Evolutionary conservation across 2,329 filamentous ascomycete species (phyloP).

Genomic region (Bipolaris oryzae): DNA sequence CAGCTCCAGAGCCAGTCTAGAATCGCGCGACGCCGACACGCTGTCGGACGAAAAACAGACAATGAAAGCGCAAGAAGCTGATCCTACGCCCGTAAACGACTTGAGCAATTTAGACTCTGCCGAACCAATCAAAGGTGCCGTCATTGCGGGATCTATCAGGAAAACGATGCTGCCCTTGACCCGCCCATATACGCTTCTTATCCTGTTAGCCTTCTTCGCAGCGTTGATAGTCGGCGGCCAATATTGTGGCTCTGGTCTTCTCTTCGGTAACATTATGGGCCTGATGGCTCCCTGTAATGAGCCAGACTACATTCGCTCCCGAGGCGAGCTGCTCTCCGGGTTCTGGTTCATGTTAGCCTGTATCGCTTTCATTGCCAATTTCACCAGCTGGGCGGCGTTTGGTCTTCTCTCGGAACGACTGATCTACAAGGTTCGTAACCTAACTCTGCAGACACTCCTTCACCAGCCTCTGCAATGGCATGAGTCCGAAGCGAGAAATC

Average conservation of each 20-base stretch:
- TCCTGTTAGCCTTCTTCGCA: slow-evolving; percentile 58
- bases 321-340: slow-evolving; percentile 61
- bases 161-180: slow-evolving; percentile 48
- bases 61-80: slow-evolving; percentile 15
- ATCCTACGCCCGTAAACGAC: slow-evolving; percentile 1
- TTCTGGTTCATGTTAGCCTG: slow-evolving; percentile 67
- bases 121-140: slow-evolving; percentile 21
- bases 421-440: slow-evolving; percentile 66
- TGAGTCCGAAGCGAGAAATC: slow-evolving; percentile 66
- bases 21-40: slow-evolving; percentile 29
- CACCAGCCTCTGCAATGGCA: slow-evolving; percentile 74
- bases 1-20: slow-evolving; percentile 29
- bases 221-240: slow-evolving; percentile 62
- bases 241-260: slow-evolving; percentile 63
- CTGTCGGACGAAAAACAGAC: slow-evolving; percentile 29
- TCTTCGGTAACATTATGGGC: slow-evolving; percentile 67
- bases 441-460: slow-evolving; percentile 69
- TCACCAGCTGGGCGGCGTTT: slow-evolving; percentile 64
- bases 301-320: slow-evolving; percentile 54
- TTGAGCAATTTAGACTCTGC: slow-evolving; percentile 8
- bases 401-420: slow-evolving; percentile 68
- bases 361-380: slow-evolving; percentile 66
- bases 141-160: slow-evolving; percentile 34
- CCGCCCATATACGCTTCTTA: slow-evolving; percentile 53
- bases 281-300: slow-evolving; percentile 61